These are phyloP conservation scores for Syzygium oleosum DNA, from an alignment of 345 rosid species.

Conservation along the genomic window DNA sequence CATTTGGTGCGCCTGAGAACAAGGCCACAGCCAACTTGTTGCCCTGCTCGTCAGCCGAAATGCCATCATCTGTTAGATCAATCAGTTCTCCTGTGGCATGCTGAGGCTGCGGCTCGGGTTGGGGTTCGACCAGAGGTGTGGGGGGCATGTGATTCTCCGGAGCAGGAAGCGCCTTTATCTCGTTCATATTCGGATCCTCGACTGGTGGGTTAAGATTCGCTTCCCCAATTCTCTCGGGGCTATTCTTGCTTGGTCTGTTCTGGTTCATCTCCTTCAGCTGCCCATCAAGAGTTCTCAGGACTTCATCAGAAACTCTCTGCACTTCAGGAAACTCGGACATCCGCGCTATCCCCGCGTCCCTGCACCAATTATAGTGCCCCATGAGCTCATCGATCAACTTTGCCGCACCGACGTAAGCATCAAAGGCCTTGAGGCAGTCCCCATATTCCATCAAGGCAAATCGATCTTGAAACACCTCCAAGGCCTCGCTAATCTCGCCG, in stretches of 20 bases:
- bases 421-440: slow-evolving; percentile 68
- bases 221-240: slow-evolving; percentile 44
- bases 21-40: slow-evolving; percentile 72
- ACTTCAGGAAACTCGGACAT: slow-evolving; percentile 81
- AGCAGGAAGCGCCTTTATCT: slow-evolving; percentile 69
- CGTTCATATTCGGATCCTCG: slow-evolving; percentile 44
- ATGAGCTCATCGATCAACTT: slow-evolving; percentile 77
- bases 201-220: slow-evolving; percentile 9
- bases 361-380: slow-evolving; percentile 66
- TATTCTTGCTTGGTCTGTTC: neutral
- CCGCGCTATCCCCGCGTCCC: slow-evolving; percentile 68
- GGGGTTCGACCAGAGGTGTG: slow-evolving; percentile 49
- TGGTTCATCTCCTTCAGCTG: slow-evolving; percentile 19
- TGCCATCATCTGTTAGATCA: slow-evolving; percentile 51
- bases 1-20: slow-evolving; percentile 41
- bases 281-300: slow-evolving; percentile 63
- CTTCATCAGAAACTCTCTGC: slow-evolving; percentile 63
- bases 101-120: slow-evolving; percentile 25
- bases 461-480: slow-evolving; percentile 63
- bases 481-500: slow-evolving; percentile 58
- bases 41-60: slow-evolving; percentile 72
- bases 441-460: slow-evolving; percentile 70
- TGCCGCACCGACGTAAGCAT: slow-evolving; percentile 57
- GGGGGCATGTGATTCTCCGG: slow-evolving; percentile 22
- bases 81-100: slow-evolving; percentile 52